Conservation (phyloP, 305 asterid species). For the Stenogyne calaminthoides region DNA sequence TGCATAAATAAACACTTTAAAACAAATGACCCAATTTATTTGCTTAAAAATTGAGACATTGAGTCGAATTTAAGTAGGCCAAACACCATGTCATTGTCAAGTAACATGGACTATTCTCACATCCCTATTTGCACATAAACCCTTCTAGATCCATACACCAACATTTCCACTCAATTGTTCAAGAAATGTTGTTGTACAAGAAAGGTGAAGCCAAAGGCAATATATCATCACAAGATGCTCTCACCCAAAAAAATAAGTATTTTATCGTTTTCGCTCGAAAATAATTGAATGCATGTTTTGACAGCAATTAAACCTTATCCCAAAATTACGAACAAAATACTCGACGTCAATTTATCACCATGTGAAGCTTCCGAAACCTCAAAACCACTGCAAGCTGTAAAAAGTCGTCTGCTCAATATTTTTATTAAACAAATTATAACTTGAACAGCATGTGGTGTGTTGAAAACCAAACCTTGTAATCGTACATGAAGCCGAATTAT, state of each 20-base stretch:
- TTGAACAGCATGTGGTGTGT: background rate
- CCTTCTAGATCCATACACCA: background rate
- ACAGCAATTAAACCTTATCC: background rate
- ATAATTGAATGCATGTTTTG: background rate
- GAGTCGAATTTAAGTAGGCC: background rate
- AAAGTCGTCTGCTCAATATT: background rate
- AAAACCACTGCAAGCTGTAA: background rate
- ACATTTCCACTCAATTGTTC: background rate
- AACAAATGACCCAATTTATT: background rate
- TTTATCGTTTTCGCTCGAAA: background rate
- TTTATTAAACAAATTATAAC: background rate
- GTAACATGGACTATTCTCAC: background rate
- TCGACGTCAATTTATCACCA: background rate
- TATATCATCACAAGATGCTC: background rate
- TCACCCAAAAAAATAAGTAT: background rate
- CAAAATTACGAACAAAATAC: background rate
- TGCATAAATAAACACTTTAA: too few species aligned
- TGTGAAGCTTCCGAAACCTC: background rate
- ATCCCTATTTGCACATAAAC: background rate
- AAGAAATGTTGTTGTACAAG: background rate
- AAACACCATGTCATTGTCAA: too few species aligned
- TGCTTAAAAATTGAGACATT: too few species aligned
- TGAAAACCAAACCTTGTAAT: conserved; percentile 3
- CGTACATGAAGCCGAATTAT: conserved; percentile 14
- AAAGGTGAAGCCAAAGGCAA: background rate